Evolutionary conservation across 2,329 filamentous ascomycete genomes (phyloP).

Genomic region (Aureobasidium musti): DNA sequence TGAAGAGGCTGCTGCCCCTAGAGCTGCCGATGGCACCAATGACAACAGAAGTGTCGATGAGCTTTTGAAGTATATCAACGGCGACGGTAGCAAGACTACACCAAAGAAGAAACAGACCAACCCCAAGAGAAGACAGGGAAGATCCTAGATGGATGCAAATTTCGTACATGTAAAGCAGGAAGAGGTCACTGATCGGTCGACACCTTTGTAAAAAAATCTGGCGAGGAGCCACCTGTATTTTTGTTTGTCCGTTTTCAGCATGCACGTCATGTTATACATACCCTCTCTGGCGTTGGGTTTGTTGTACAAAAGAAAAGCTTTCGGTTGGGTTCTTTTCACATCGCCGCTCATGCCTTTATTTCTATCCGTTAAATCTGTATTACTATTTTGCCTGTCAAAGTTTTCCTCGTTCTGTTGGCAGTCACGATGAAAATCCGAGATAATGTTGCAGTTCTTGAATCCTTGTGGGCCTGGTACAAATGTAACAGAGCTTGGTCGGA

Average conservation of each 20-base stretch:
- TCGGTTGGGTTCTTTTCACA: conserved; percentile 10
- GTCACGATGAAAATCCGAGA: too few species aligned
- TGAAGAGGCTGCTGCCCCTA: conserved; percentile 21
- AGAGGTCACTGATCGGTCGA: not conserved
- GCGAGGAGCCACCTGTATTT: conserved; percentile 19
- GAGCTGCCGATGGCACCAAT: conserved; percentile 19
- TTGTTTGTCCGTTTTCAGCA: conserved; percentile 9
- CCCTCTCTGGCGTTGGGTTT: conserved; percentile 25
- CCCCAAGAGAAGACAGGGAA: conserved; percentile 43
- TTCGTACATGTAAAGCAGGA: not conserved
- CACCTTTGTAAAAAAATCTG: not conserved
- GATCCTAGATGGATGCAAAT: not conserved
- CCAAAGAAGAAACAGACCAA: conserved; percentile 51
- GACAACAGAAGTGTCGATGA: conserved; percentile 78
- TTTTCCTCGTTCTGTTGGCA: not conserved
- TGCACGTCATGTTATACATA: conserved; percentile 20
- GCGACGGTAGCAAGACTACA: conserved; percentile 50
- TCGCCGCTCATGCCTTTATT: conserved; percentile 22
- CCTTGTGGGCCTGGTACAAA: too few species aligned
- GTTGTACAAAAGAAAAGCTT: conserved; percentile 28
- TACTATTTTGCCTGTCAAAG: not conserved
- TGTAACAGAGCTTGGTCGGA: too few species aligned
- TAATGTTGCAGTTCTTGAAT: too few species aligned
- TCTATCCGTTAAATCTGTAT: not conserved
- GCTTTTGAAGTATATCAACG: conserved; percentile 91